These are phyloP conservation scores for Fistulinella prunicolor DNA, from an alignment of 768 basidiomycete species.

Conservation along the genomic window DNA sequence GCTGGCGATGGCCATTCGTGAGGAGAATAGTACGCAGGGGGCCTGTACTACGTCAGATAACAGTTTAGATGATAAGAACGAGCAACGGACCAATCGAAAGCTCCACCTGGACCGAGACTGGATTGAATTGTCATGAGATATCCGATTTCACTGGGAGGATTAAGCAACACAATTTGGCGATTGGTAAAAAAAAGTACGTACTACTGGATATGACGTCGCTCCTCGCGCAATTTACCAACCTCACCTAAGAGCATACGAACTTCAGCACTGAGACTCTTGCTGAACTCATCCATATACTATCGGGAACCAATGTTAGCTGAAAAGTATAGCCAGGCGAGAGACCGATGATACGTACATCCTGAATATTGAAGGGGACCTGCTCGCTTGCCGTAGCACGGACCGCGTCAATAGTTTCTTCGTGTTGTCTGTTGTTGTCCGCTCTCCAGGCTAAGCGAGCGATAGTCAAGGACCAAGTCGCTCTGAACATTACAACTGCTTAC, in stretches of 20 bases:
- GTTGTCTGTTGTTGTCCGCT: constrained; percentile 54
- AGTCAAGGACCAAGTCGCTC: background rate
- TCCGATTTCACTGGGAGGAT: constrained; percentile 61
- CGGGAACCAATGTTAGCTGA: background rate
- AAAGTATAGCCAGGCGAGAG: background rate
- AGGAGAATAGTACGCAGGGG: constrained; percentile 36
- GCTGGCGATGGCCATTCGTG: constrained; percentile 40
- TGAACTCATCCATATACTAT: constrained; percentile 81
- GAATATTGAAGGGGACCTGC: constrained; percentile 74
- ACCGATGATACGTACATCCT: constrained; percentile 51
- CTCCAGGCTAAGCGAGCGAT: constrained; percentile 49
- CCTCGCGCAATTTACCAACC: constrained; percentile 74
- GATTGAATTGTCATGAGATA: constrained; percentile 59
- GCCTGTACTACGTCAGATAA: constrained; percentile 27
- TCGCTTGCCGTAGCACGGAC: constrained; percentile 69
- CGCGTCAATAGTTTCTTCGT: constrained; percentile 57
- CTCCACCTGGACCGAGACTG: constrained; percentile 71
- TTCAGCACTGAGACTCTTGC: constrained; percentile 69
- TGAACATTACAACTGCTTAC: constrained; percentile 33
- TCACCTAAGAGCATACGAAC: constrained; percentile 75
- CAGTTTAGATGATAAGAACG: background rate
- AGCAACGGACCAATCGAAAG: constrained; percentile 62
- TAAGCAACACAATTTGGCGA: background rate
- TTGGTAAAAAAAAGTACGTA: constrained; percentile 34
- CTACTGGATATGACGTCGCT: constrained; percentile 69